These are phyloP conservation scores for Funneliformis caledonium DNA, from an alignment of 371 early-diverging fungal species.

Conservation along the genomic window DNA sequence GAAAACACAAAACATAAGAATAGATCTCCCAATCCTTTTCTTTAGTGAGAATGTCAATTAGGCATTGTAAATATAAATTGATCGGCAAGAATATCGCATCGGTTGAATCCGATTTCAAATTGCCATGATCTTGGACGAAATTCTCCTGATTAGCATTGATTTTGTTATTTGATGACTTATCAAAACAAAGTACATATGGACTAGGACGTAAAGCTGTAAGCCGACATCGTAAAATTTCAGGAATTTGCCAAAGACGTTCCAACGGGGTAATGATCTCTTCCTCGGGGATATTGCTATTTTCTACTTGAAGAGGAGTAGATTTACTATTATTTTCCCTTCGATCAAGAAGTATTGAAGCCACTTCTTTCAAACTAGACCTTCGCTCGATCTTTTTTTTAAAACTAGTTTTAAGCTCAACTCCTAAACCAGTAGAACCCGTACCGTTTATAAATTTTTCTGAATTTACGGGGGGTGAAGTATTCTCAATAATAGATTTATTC, in stretches of 20 bases:
- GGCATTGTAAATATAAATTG: slow-evolving; percentile 55
- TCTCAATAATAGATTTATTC: slow-evolving; percentile 43
- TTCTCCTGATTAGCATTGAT: slow-evolving; percentile 40
- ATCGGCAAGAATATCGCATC: slow-evolving; percentile 47
- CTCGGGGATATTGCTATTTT: slow-evolving; percentile 21
- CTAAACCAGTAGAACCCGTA: background rate
- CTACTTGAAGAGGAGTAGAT: background rate
- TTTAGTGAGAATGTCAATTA: slow-evolving; percentile 61
- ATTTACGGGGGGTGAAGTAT: slow-evolving; percentile 38
- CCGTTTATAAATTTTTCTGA: slow-evolving; percentile 45
- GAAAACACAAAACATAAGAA: slow-evolving; percentile 62
- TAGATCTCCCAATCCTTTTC: slow-evolving; percentile 73
- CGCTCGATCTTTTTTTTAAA: slow-evolving; percentile 4
- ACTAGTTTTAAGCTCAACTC: slow-evolving; percentile 39
- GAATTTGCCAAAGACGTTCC: slow-evolving; percentile 25
- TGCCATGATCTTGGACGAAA: background rate
- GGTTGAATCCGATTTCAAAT: background rate
- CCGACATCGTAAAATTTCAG: slow-evolving; percentile 10
- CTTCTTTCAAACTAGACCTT: slow-evolving; percentile 17
- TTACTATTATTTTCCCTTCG: slow-evolving; percentile 10
- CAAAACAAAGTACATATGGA: slow-evolving; percentile 54
- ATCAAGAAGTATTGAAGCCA: slow-evolving; percentile 19
- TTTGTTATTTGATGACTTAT: slow-evolving; percentile 34
- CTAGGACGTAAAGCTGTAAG: slow-evolving; percentile 46
- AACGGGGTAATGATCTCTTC: background rate